Conservation (phyloP, 176 grass and related monocot species). For the Eragrostis curvula region DNA sequence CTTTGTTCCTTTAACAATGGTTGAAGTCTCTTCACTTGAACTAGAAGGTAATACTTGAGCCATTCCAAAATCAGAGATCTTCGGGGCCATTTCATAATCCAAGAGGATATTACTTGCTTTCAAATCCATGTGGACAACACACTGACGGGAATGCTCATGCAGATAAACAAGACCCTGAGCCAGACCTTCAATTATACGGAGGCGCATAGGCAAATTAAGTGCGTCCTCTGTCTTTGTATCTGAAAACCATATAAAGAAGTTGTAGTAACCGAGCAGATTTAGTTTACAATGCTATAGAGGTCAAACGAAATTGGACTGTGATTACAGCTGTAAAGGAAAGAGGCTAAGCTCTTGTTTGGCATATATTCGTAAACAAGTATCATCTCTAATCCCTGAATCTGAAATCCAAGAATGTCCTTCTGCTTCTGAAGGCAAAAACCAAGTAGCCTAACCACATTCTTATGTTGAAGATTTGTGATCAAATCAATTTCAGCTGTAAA, state of each 20-base stretch:
- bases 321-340: not conserved
- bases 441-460: constrained; percentile 29
- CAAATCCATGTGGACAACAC: constrained; percentile 38
- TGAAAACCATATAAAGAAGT: no score
- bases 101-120: constrained; percentile 33
- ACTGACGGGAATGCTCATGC: constrained; percentile 27
- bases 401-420: no score
- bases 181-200: constrained; percentile 35
- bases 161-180: constrained; percentile 38
- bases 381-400: constrained; percentile 3
- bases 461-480: constrained; percentile 32
- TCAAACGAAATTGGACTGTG: not conserved
- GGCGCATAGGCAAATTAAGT: constrained; percentile 15
- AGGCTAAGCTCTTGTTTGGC: constrained; percentile 26
- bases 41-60: constrained; percentile 28
- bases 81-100: constrained; percentile 27
- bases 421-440: constrained; percentile 25
- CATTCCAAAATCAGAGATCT: constrained; percentile 39
- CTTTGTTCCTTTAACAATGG: constrained; percentile 7
- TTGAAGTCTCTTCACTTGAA: not conserved
- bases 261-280: no score
- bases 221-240: constrained; percentile 8
- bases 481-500: constrained; percentile 23
- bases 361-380: no score
- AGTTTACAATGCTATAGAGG: not conserved